These are phyloP conservation scores for Sclerotiophoma versabilis DNA, from an alignment of 2,329 filamentous ascomycete species.

Conservation along the genomic window DNA sequence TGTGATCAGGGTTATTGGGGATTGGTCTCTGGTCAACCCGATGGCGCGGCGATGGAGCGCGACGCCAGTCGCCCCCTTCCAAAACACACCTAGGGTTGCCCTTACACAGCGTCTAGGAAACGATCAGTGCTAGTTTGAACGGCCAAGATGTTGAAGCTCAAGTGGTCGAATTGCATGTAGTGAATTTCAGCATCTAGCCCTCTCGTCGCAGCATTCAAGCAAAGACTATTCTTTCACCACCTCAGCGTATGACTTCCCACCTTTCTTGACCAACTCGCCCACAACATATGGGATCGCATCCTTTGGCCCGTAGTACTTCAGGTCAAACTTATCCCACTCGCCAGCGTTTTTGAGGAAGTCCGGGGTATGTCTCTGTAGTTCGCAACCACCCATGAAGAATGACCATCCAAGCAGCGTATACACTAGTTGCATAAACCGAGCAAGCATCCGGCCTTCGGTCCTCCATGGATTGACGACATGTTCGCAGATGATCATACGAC, in stretches of 20 bases:
- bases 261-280: conserved; percentile 47
- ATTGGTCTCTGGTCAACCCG: not conserved
- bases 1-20: not conserved
- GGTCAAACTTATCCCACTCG: conserved; percentile 59
- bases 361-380: conserved; percentile 58
- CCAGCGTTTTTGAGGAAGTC: conserved; percentile 53
- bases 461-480: conserved; percentile 63
- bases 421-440: conserved; percentile 55
- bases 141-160: not conserved
- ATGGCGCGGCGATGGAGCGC: not conserved
- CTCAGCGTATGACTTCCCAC: conserved; percentile 30
- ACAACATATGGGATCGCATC: conserved; percentile 46
- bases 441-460: conserved; percentile 54
- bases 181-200: too few species aligned
- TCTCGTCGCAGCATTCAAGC: too few species aligned
- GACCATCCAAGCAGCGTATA: conserved; percentile 59
- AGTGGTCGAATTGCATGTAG: not conserved
- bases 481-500: conserved; percentile 62
- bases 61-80: not conserved
- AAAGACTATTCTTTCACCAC: conserved; percentile 23
- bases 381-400: conserved; percentile 61
- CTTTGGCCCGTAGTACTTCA: conserved; percentile 49
- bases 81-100: not conserved
- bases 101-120: not conserved
- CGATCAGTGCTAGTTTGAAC: not conserved